Evolutionary conservation across 176 grass and related monocot genomes (phyloP).

Genomic region (Oryza officinalis): DNA sequence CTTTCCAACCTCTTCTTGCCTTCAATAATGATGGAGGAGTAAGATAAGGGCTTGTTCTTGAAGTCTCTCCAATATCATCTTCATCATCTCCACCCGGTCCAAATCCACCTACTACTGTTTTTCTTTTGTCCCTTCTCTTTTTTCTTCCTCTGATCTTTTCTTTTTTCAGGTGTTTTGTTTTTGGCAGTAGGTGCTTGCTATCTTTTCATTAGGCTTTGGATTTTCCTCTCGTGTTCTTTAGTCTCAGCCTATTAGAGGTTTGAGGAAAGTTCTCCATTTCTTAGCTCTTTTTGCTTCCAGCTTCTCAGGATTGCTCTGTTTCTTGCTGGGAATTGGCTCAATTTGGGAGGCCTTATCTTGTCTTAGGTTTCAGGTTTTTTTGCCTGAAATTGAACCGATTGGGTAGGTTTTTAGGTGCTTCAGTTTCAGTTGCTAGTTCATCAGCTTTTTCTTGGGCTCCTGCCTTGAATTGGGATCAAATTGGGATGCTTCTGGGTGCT

Average conservation of each 20-base stretch:
- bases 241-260: not conserved
- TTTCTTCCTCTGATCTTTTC: not conserved
- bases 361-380: not conserved
- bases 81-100: not conserved
- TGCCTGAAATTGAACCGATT: not conserved
- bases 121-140: not conserved
- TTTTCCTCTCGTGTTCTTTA: not conserved
- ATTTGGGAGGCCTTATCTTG: not conserved
- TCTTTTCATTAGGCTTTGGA: not conserved
- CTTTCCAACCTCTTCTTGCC: conserved; percentile 37
- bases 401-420: not conserved
- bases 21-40: conserved; percentile 29
- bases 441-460: not conserved
- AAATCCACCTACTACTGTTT: conserved; percentile 12
- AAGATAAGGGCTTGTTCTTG: conserved; percentile 25
- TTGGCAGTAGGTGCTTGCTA: conserved; percentile 7
- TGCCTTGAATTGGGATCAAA: not conserved
- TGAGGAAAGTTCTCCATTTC: not conserved
- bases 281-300: conserved; percentile 1
- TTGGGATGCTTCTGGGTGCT: conserved; percentile 25
- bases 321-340: not conserved
- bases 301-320: not conserved
- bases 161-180: conserved; percentile 33
- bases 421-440: not conserved
- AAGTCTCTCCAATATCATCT: conserved; percentile 6